Conservation (phyloP, 768 basidiomycete species). For the Pholiota microspora region DNA sequence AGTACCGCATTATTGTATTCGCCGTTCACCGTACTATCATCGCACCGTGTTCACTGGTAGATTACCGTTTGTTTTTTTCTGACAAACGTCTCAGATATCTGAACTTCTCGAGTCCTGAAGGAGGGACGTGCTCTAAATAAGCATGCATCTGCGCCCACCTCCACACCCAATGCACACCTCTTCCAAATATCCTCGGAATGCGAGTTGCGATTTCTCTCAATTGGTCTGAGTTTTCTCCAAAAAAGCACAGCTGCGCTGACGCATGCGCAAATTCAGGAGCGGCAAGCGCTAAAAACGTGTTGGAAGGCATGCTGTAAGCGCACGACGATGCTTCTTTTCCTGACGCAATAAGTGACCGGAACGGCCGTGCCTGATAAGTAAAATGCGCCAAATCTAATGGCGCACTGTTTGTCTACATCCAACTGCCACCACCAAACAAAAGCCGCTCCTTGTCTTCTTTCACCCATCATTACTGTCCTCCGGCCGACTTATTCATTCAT, state of each 20-base stretch:
- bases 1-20: constrained; percentile 1
- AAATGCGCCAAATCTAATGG: constrained; percentile 20
- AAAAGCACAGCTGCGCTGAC: background rate
- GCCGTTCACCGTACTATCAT: background rate
- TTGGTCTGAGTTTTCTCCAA: background rate
- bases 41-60: too few species aligned
- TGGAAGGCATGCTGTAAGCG: constrained; percentile 24
- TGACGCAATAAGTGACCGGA: constrained; percentile 7
- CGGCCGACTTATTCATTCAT: background rate
- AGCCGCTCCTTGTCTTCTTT: constrained; percentile 11
- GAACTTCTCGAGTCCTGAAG: too few species aligned
- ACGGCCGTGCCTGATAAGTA: constrained; percentile 19
- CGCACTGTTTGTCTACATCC: constrained; percentile 12
- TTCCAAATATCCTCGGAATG: too few species aligned
- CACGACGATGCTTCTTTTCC: constrained; percentile 16
- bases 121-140: too few species aligned
- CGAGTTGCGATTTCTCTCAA: background rate
- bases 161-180: too few species aligned
- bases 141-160: too few species aligned
- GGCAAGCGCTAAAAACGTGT: background rate
- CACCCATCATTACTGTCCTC: constrained; percentile 4
- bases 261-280: background rate
- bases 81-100: too few species aligned
- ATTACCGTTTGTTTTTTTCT: too few species aligned
- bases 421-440: constrained; percentile 12